These are phyloP conservation scores for Batkoa obscura DNA, from an alignment of 371 early-diverging fungal species.

Conservation along the genomic window DNA sequence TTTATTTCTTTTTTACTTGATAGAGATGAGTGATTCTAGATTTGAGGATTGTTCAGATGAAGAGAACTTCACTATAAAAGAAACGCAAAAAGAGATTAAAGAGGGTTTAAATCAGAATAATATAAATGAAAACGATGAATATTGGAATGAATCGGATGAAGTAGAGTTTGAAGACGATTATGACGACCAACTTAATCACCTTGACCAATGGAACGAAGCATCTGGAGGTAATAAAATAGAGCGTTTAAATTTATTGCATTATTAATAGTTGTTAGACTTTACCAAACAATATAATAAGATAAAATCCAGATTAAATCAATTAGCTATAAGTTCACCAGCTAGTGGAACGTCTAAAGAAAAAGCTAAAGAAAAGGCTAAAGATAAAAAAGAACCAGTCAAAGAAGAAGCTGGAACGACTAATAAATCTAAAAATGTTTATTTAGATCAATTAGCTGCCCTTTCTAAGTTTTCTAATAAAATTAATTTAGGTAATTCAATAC, in stretches of 20 bases:
- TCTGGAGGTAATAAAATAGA: slow-evolving; percentile 14
- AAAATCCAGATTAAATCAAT: slow-evolving; percentile 28
- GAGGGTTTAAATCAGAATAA: background rate
- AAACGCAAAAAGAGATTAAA: no score
- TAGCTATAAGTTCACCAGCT: slow-evolving; percentile 11
- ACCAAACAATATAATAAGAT: slow-evolving; percentile 84
- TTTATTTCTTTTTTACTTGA: no score
- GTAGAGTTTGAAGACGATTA: background rate
- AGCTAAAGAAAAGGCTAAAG: slow-evolving; percentile 8
- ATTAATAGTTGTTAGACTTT: slow-evolving; percentile 32
- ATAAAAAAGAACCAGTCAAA: slow-evolving; percentile 4
- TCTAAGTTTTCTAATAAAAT: slow-evolving; percentile 38
- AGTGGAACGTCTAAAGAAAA: slow-evolving; percentile 2
- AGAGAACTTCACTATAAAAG: no score
- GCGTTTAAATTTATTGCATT: slow-evolving; percentile 5
- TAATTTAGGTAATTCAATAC: slow-evolving; percentile 15
- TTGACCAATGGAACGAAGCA: slow-evolving; percentile 34
- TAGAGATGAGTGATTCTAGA: no score
- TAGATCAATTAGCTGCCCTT: slow-evolving; percentile 28
- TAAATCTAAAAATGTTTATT: slow-evolving; percentile 17
- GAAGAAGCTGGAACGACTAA: slow-evolving; percentile 9
- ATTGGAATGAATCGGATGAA: slow-evolving; percentile 2
- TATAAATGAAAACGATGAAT: background rate
- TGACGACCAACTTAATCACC: slow-evolving; percentile 37
- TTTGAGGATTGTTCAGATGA: no score